Base-by-base conservation (phyloP, 2,329 filamentous ascomycete genomes). In the Fusarium paranaense region DNA sequence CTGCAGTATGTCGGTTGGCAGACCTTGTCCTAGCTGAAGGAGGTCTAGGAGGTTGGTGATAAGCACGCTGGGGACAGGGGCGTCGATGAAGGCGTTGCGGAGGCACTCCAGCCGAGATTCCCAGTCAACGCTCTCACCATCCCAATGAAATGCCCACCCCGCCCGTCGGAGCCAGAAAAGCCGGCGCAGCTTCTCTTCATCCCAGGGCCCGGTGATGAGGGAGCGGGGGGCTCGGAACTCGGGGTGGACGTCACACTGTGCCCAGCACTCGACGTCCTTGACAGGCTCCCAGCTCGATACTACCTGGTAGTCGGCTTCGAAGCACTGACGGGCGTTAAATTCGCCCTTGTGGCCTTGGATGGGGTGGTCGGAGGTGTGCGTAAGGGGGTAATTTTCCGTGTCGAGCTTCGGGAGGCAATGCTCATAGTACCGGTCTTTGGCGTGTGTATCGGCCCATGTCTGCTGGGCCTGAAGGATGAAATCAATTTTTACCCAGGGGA, bases 391-490 rank as follows among this genome's bases (percentile, higher is more conserved):
- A 22, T 75, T 67, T 5, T 64, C 45, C 16, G 54, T 37, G 70
- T 70, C 66, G 20, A 62, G 27, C 42, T 71, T 68, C 13, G 75
- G 73, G 56, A 77, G 33, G 69, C 78, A 80, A 70, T 86, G 81
- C 56, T 82, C 74, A 64, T 82, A 84, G 69, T 78, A 78, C 14
- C 81, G 79, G 40, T 77, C 74, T 6, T 75, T 79, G 9, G 82
- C 83, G 64, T 85, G 78, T 52, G 76, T 82, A 27, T 84, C 82
- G 52, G 83, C 82, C 86, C 87, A 89, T 4, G 81, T 79, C 60
- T 88, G 83, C 76, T 87, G 85, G 13, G 87, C 87, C 52, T 85
- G 81, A 4, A 88, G 81, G 11, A 89, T 83, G 32, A 87, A 78
- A 37, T 84, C 77, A n/a, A 86, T 79, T n/a, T 80, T 82, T 7